Conservation (phyloP, 148 eudicot species). For the Arctostaphylos glauca region DNA sequence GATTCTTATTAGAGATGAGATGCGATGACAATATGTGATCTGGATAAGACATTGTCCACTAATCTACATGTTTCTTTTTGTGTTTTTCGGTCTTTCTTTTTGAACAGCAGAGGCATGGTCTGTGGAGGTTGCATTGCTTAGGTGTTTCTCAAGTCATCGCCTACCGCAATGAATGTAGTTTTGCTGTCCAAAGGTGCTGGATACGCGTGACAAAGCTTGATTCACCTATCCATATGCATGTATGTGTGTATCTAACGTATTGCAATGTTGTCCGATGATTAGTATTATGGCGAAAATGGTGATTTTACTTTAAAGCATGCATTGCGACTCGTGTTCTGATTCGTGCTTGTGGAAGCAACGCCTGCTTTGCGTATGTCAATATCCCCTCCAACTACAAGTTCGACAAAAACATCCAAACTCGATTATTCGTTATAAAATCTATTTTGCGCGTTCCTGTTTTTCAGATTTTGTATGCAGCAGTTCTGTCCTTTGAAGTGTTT, state of each 20-base stretch:
- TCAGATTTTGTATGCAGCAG: not conserved
- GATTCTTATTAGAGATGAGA: not conserved
- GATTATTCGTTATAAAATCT: not conserved
- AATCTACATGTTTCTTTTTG: not conserved
- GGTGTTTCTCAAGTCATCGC: not conserved
- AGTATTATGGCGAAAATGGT: not conserved
- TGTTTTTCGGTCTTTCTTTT: not conserved
- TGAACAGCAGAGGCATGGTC: slow-evolving; percentile 58
- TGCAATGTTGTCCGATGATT: not conserved
- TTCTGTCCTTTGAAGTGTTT: not conserved
- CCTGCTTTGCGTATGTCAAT: not conserved
- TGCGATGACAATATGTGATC: not conserved
- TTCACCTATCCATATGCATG: not conserved
- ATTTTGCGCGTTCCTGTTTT: not conserved
- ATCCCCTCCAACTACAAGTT: not conserved
- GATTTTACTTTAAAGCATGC: not conserved
- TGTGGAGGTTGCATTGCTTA: slow-evolving; percentile 83
- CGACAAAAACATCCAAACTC: not conserved
- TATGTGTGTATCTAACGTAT: not conserved
- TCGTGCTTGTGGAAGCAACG: not conserved
- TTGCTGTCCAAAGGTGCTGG: slow-evolving; percentile 1
- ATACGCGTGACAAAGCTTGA: not conserved
- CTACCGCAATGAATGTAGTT: not conserved
- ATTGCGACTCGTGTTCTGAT: not conserved
- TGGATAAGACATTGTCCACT: not conserved